These are phyloP conservation scores for Penicillium sp. DNA, from an alignment of 2,329 filamentous ascomycete species.

Conservation along the genomic window DNA sequence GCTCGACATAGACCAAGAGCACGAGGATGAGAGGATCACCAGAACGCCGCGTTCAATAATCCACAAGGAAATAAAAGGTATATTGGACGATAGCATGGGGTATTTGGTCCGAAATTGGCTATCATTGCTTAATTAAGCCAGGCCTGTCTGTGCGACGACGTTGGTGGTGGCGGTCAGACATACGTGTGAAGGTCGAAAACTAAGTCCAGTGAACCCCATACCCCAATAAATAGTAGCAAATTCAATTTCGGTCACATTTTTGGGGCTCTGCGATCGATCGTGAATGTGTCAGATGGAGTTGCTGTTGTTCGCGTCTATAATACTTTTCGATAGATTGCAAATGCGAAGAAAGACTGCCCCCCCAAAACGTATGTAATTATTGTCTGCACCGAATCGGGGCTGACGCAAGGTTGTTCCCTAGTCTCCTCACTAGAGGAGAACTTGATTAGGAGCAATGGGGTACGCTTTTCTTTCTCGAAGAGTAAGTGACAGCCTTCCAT, in stretches of 20 bases:
- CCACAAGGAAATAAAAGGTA: not conserved
- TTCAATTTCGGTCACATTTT: constrained; percentile 3
- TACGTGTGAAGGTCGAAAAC: not conserved
- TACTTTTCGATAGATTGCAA: not conserved
- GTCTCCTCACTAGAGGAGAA: not conserved
- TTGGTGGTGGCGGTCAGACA: constrained; percentile 21
- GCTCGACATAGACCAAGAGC: not conserved
- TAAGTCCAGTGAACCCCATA: not conserved
- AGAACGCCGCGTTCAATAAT: not conserved
- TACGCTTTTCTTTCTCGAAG: constrained; percentile 21
- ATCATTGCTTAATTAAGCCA: not conserved
- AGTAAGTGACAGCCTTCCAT: constrained; percentile 31
- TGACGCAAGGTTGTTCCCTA: not conserved
- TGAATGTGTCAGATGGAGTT: not conserved
- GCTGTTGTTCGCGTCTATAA: not conserved
- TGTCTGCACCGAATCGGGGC: not conserved
- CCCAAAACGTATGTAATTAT: not conserved
- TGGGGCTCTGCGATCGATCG: constrained; percentile 3
- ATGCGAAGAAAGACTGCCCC: not conserved
- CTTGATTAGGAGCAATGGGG: not conserved
- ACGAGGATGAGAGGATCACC: not conserved
- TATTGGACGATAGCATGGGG: not conserved
- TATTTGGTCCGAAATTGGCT: not conserved
- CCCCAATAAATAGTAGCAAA: constrained; percentile 14
- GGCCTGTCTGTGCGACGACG: constrained; percentile 34